These are phyloP conservation scores for Alternaria triticina DNA, from an alignment of 2,329 filamentous ascomycete species.

Conservation along the genomic window DNA sequence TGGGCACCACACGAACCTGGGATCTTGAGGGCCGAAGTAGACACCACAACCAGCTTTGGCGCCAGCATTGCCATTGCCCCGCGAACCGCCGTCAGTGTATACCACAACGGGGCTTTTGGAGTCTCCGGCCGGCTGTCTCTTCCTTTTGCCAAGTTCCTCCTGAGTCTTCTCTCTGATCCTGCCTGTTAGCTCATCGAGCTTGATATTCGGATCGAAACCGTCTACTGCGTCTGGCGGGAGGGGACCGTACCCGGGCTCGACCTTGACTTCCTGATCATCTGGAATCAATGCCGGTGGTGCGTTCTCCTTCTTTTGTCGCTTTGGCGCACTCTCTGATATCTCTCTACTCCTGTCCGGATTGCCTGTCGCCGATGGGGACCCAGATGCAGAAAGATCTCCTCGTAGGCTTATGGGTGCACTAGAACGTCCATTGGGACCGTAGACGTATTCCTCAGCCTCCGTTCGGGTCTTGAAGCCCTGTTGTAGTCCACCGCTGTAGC, in stretches of 20 bases:
- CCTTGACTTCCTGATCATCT: slow-evolving; percentile 20
- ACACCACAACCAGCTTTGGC: slow-evolving; percentile 68
- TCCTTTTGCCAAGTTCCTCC: slow-evolving; percentile 55
- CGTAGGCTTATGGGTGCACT: slow-evolving; percentile 35
- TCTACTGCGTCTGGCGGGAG: slow-evolving; percentile 64
- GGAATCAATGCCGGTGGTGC: slow-evolving; percentile 16
- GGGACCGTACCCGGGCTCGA: slow-evolving; percentile 61
- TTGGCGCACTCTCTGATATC: slow-evolving; percentile 26
- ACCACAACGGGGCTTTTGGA: slow-evolving; percentile 61
- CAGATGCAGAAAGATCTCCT: slow-evolving; percentile 34
- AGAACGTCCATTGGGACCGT: slow-evolving; percentile 34
- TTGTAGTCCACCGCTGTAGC: slow-evolving; percentile 70
- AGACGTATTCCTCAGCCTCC: slow-evolving; percentile 81
- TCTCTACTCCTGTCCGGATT: slow-evolving; percentile 19
- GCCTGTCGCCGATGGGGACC: slow-evolving; percentile 30
- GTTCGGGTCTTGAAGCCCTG: slow-evolving; percentile 56
- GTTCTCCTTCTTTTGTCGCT: slow-evolving; percentile 48
- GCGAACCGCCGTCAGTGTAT: slow-evolving; percentile 68
- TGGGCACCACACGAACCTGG: slow-evolving; percentile 52
- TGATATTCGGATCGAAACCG: slow-evolving; percentile 65
- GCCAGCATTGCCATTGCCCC: slow-evolving; percentile 62
- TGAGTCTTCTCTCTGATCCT: slow-evolving; percentile 63
- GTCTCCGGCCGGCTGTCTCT: slow-evolving; percentile 52
- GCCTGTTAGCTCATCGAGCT: slow-evolving; percentile 61
- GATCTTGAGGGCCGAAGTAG: slow-evolving; percentile 66